Base-by-base conservation (phyloP, 2,329 filamentous ascomycete genomes). In the Claviceps capensis region DNA sequence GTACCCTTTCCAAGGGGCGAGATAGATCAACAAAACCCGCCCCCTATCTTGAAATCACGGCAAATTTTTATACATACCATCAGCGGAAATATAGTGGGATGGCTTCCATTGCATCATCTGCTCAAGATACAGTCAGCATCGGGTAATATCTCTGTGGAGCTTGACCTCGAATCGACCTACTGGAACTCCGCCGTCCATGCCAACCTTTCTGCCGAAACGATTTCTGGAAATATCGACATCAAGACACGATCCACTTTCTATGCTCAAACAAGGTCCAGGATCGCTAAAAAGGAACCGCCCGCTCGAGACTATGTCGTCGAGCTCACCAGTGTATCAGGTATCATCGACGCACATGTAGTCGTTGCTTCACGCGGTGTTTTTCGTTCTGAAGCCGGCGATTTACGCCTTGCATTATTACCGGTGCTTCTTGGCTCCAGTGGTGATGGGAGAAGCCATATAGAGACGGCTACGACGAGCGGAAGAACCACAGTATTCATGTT, bases 391-490 rank as follows among this genome's bases (percentile, higher is more conserved):
- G 72, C 72, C 2, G 73, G 75, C 23, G 58, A 65, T 36, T 52
- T 75, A 5, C 59, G 60, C 3, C 54, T 76, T 1, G 62, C 64
- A 6, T 6, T 40, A 3, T 16, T 17, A 2, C 51, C 79, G 13
- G 62, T 72, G 41, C 74, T 75, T 0, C 65, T 78, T 0, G 59
- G 75, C 11, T n/a, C 51, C n/a, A 37, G 43, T 41, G 63, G 69
- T 55, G 54, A 60, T 5, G 50, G 54, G 1, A 38, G 57, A 30
- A 17, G 46, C 37, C 34, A 17, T 14, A 49, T 78, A 3, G 59
- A 61, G 38, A 78, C 75, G 0, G 54, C 61, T 6, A 72, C 71
- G 0, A 72, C 69, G 46, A 76, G 71, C 53, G 76, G 75, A 34
- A 53, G 56, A 2, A 69, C 67, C 0, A 56, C 57, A 0, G 52